A percentile compares a stretch with the other conserved stretches of the same genome.
Evolutionary conservation across 179 eudicot genomes (phyloP).

Genomic region (Beta corolliflora): DNA sequence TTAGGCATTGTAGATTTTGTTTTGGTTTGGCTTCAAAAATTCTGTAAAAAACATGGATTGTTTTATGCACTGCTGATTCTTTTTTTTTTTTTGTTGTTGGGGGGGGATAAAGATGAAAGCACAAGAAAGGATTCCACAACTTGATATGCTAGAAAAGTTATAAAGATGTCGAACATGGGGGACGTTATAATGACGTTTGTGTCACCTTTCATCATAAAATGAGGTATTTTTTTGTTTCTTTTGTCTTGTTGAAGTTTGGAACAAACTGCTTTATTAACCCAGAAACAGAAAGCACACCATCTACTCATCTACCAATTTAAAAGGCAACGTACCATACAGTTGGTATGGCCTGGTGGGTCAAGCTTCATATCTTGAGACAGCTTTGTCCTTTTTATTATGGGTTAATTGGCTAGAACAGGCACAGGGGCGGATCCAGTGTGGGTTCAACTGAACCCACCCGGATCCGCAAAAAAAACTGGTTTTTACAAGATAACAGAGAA

Average conservation of each 20-base stretch:
- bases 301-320: neutral
- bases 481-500: too few species aligned
- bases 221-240: neutral
- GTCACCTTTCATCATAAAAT: constrained; percentile 2
- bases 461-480: too few species aligned
- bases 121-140: neutral
- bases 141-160: neutral
- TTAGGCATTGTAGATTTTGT: constrained; percentile 19
- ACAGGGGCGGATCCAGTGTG: too few species aligned
- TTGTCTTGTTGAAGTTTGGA: constrained; percentile 23
- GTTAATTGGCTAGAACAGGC: too few species aligned
- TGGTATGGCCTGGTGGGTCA: constrained; percentile 8
- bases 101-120: neutral
- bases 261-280: constrained; percentile 20
- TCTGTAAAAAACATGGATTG: neutral
- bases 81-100: neutral
- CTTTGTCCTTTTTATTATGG: neutral
- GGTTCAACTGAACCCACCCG: too few species aligned
- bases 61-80: neutral
- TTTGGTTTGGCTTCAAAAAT: neutral
- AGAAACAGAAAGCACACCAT: neutral
- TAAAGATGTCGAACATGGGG: neutral
- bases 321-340: constrained; percentile 1
- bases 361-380: neutral
- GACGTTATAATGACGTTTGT: constrained; percentile 23